Percentiles rank a stretch among this genome's conserved stretches.
Conservation (phyloP, 164 flowering plant species). For the Santalum album region DNA sequence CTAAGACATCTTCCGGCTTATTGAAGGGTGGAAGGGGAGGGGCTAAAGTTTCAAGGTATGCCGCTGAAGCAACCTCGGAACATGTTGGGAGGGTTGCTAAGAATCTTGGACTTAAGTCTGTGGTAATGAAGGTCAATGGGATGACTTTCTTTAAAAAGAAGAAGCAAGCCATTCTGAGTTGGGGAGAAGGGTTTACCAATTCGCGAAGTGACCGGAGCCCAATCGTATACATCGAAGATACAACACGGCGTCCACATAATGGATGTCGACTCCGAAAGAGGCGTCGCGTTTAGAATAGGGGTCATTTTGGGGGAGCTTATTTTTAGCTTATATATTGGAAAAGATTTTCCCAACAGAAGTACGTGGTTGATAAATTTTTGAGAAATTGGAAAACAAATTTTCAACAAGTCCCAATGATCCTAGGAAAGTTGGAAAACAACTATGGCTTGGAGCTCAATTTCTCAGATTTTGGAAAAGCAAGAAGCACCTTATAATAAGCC, state of each 20-base stretch:
- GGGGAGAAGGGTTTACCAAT: conserved; percentile 40
- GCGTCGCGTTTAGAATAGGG: no score
- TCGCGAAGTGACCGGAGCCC: conserved; percentile 28
- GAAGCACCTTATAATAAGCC: no score
- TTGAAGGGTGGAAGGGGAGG: conserved; percentile 36
- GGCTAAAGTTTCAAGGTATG: conserved; percentile 27
- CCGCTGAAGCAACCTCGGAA: conserved; percentile 58
- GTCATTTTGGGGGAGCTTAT: no score
- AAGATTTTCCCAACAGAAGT: no score
- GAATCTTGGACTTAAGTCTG: conserved; percentile 34
- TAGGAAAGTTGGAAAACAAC: no score
- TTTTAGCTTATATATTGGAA: no score
- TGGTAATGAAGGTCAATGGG: conserved; percentile 53
- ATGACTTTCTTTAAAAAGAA: conserved; percentile 47
- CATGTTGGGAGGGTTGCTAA: conserved; percentile 36
- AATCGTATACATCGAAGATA: conserved; percentile 45
- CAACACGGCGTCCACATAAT: conserved; percentile 45
- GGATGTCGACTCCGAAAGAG: conserved; percentile 49
- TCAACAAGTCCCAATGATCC: no score
- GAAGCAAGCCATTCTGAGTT: conserved; percentile 42
- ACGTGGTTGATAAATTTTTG: no score
- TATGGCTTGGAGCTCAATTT: no score
- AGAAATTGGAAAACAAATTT: no score
- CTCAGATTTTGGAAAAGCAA: no score
- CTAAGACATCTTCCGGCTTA: conserved; percentile 29